Percentiles rank a stretch among this genome's conserved stretches.
These are phyloP conservation scores for Hymenoscyphus repandus DNA, from an alignment of 2,329 filamentous ascomycete species.

Conservation along the genomic window DNA sequence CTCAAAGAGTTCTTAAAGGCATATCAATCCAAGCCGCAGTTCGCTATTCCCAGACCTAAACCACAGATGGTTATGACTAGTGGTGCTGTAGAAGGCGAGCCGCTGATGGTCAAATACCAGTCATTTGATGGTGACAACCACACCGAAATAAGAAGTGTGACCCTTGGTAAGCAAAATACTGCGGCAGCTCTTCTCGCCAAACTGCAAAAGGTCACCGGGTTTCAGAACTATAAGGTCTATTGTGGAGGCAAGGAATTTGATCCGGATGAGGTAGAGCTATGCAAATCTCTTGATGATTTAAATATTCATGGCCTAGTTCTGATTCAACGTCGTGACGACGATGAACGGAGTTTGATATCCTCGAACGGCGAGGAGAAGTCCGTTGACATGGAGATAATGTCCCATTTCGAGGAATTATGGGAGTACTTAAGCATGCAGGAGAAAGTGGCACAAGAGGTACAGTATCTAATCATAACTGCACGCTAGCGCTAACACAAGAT, in stretches of 20 bases:
- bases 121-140: constrained; percentile 59
- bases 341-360: constrained; percentile 37
- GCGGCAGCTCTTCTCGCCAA: constrained; percentile 62
- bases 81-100: constrained; percentile 54
- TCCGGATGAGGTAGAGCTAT: constrained; percentile 52
- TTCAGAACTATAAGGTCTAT: constrained; percentile 70
- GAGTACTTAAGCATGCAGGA: constrained; percentile 72
- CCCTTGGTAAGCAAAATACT: constrained; percentile 67
- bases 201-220: constrained; percentile 65
- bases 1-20: constrained; percentile 62
- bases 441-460: constrained; percentile 60
- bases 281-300: constrained; percentile 63
- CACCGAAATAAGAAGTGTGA: constrained; percentile 55
- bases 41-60: constrained; percentile 53
- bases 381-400: constrained; percentile 74
- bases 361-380: constrained; percentile 48
- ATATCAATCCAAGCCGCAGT: constrained; percentile 56
- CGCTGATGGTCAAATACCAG: constrained; percentile 67
- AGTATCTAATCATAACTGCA: constrained; percentile 7
- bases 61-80: constrained; percentile 47
- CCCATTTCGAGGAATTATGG: constrained; percentile 81
- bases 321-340: constrained; percentile 53
- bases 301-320: constrained; percentile 62
- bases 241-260: constrained; percentile 62
- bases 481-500: constrained; percentile 5